A percentile compares a stretch with the other conserved stretches of the same genome.
phyloP scores from a whole-genome alignment of 768 basidiomycete genomes.

The Tulasnella sp. region DNA sequence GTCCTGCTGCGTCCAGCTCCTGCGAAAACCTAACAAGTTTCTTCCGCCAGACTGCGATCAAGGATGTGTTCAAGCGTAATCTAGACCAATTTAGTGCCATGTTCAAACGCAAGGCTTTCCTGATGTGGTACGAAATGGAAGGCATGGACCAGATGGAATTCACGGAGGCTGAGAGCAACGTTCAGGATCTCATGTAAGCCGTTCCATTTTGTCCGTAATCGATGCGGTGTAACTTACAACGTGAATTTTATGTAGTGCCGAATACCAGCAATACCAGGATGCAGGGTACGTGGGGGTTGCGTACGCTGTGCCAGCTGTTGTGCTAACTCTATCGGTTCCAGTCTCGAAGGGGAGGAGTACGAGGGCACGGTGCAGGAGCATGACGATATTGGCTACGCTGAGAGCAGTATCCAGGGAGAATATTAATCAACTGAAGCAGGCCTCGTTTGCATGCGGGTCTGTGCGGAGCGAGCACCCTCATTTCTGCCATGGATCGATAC shows the following conservation, averaged over 20 bases:
- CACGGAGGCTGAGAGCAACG: conserved; percentile 79
- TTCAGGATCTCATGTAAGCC: conserved; percentile 69
- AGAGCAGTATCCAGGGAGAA: conserved; percentile 21
- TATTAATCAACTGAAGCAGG: neutral
- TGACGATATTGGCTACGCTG: conserved; percentile 18
- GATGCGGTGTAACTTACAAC: conserved; percentile 1
- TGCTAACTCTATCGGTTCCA: neutral
- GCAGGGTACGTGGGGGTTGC: conserved; percentile 16
- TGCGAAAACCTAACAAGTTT: neutral
- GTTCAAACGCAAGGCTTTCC: conserved; percentile 78
- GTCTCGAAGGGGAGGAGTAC: conserved; percentile 19
- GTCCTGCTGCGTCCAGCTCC: neutral
- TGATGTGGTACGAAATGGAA: conserved; percentile 48
- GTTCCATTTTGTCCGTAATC: neutral
- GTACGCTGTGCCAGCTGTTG: neutral
- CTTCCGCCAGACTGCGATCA: conserved; percentile 44
- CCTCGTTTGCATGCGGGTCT: neutral
- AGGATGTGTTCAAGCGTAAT: conserved; percentile 76
- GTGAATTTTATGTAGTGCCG: conserved; percentile 18
- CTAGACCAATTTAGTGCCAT: conserved; percentile 64
- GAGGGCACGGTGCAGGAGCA: conserved; percentile 12
- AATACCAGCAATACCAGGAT: conserved; percentile 24
- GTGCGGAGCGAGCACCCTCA: neutral
- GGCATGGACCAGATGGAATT: conserved; percentile 86
- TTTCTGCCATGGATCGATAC: neutral